phyloP scores from a whole-genome alignment of 1,284 basidiomycete genomes.

The Ganoderma lucidum region DNA sequence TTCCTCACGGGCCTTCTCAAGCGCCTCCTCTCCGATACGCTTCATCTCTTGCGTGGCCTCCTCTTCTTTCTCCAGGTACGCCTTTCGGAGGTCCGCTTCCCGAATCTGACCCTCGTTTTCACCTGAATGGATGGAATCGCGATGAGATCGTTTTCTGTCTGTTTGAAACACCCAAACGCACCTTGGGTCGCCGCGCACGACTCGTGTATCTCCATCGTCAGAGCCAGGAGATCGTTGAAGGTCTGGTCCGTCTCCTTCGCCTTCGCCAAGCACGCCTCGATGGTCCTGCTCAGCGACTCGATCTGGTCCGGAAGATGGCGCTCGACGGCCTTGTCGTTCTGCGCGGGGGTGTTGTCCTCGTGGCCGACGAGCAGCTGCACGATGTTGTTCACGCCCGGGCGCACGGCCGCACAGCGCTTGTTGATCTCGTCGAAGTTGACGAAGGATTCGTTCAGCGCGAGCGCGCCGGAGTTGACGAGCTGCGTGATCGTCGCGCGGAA shows the following conservation, averaged over 20 bases:
- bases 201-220: slow-evolving; percentile 23
- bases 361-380: slow-evolving; percentile 22
- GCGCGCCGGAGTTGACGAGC: slow-evolving; percentile 22
- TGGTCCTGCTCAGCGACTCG: slow-evolving; percentile 14
- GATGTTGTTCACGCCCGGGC: slow-evolving; percentile 24
- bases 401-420: slow-evolving; percentile 21
- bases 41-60: slow-evolving; percentile 18
- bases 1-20: slow-evolving; percentile 18
- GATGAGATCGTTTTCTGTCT: background rate
- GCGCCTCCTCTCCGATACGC: slow-evolving; percentile 8
- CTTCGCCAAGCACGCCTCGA: slow-evolving; percentile 21
- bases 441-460: slow-evolving; percentile 23
- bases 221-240: slow-evolving; percentile 18
- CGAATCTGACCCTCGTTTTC: slow-evolving; percentile 13
- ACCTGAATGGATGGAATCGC: background rate
- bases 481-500: slow-evolving; percentile 25
- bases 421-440: slow-evolving; percentile 28
- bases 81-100: slow-evolving; percentile 17
- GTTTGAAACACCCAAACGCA: too few species aligned
- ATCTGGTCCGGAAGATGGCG: slow-evolving; percentile 24
- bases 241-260: slow-evolving; percentile 21
- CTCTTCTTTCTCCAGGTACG: slow-evolving; percentile 11
- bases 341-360: slow-evolving; percentile 21
- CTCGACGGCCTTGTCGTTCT: slow-evolving; percentile 23
- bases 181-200: slow-evolving; percentile 21